A percentile compares a stretch with the other conserved stretches of the same genome.
Conservation (phyloP, 2,329 filamentous ascomycete genomes). For the Apiospora rasikravindrae region DNA sequence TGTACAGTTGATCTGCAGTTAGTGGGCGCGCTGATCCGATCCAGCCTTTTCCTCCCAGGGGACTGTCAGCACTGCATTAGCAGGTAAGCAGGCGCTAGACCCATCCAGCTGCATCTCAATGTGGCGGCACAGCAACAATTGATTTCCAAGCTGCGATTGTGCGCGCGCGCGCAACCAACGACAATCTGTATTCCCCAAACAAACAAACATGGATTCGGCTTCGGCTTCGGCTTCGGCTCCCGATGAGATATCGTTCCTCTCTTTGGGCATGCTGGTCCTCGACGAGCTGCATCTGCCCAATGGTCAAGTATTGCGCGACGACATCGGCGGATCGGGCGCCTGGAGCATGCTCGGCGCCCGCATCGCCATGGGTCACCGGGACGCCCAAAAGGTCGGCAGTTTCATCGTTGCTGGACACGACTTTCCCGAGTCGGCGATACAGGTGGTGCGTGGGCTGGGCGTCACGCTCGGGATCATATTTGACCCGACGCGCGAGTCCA, state of each 20-base stretch:
- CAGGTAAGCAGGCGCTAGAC: too few species aligned
- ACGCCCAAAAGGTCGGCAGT: conserved; percentile 19
- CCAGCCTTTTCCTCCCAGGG: too few species aligned
- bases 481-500: conserved; percentile 20
- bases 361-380: background rate
- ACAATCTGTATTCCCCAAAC: too few species aligned
- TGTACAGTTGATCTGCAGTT: too few species aligned
- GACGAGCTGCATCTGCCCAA: conserved; percentile 40
- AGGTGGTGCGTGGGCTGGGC: conserved; percentile 17
- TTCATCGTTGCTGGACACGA: conserved; percentile 25
- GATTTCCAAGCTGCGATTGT: too few species aligned
- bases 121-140: too few species aligned
- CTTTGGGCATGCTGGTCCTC: conserved; percentile 41
- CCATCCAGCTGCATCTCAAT: too few species aligned
- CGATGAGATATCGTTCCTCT: conserved; percentile 31
- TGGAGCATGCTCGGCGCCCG: conserved; percentile 30
- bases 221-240: too few species aligned
- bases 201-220: background rate
- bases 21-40: too few species aligned
- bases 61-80: too few species aligned
- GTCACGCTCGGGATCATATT: conserved; percentile 17
- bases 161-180: too few species aligned
- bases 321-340: conserved; percentile 40
- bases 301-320: conserved; percentile 31
- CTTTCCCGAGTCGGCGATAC: conserved; percentile 22